These are phyloP conservation scores for Ophiostoma montium DNA, from an alignment of 2,329 filamentous ascomycete species.

Conservation along the genomic window DNA sequence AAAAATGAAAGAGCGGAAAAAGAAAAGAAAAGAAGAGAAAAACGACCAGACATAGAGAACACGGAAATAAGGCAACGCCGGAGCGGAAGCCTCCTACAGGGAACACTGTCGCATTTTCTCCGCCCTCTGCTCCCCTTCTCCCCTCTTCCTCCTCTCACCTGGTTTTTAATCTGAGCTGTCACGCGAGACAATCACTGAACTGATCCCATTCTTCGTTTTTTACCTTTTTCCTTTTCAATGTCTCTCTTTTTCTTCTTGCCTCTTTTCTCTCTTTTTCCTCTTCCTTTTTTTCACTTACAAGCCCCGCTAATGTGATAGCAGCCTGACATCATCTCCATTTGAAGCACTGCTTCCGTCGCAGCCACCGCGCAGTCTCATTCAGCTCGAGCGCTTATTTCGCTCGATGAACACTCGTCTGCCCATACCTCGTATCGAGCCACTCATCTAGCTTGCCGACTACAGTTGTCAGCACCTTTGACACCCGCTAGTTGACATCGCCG, in stretches of 20 bases:
- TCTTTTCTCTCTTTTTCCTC: background rate
- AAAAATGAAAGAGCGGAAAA: background rate
- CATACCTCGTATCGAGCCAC: background rate
- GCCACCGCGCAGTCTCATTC: no score
- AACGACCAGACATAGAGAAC: background rate
- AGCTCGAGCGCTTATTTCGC: no score
- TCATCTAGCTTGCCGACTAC: background rate
- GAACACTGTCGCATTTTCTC: background rate
- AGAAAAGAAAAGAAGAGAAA: background rate
- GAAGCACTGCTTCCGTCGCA: background rate
- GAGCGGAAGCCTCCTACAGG: background rate
- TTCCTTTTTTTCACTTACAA: background rate
- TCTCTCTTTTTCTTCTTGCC: slow-evolving; percentile 12
- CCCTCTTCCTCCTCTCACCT: background rate
- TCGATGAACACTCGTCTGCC: no score
- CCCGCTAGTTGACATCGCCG: background rate
- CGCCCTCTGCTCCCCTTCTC: background rate
- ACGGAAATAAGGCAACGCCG: background rate
- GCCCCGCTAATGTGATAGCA: background rate
- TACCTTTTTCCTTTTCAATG: background rate
- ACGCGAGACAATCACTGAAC: no score
- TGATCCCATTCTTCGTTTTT: background rate
- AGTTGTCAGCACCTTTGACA: background rate
- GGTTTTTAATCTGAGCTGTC: background rate
- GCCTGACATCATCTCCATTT: background rate